phyloP scores from a whole-genome alignment of 2,329 filamentous ascomycete genomes.

The Blumeriella jaapii region DNA sequence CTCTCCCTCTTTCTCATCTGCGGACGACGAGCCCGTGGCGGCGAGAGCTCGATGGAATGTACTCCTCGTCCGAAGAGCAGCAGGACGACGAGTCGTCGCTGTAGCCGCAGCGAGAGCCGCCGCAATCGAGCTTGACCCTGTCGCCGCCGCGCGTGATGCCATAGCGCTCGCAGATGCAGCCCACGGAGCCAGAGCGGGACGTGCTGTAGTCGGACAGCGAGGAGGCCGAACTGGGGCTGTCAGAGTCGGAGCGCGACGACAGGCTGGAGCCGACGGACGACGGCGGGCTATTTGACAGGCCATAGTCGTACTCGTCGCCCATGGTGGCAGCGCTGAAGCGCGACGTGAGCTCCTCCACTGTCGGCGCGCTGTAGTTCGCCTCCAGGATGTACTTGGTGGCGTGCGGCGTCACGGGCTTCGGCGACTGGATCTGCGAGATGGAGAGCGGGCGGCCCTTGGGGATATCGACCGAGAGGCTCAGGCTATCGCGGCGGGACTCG shows the following conservation, averaged over 20 bases:
- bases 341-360: slow-evolving; percentile 67
- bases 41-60: slow-evolving; percentile 44
- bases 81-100: slow-evolving; percentile 57
- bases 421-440: slow-evolving; percentile 78
- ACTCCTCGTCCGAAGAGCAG: slow-evolving; percentile 57
- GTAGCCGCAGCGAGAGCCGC: slow-evolving; percentile 78
- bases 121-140: slow-evolving; percentile 92
- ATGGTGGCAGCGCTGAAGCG: slow-evolving; percentile 56
- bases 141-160: slow-evolving; percentile 90
- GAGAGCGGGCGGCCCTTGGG: slow-evolving; percentile 83
- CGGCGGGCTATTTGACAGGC: slow-evolving; percentile 47
- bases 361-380: slow-evolving; percentile 62
- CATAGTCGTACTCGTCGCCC: slow-evolving; percentile 40
- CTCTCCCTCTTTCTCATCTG: slow-evolving; percentile 18
- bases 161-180: slow-evolving; percentile 91
- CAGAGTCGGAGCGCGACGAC: slow-evolving; percentile 63
- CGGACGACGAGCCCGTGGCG: slow-evolving; percentile 52
- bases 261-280: slow-evolving; percentile 61
- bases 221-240: slow-evolving; percentile 52
- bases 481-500: slow-evolving; percentile 31
- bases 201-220: slow-evolving; percentile 70
- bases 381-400: slow-evolving; percentile 81
- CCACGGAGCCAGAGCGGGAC: slow-evolving; percentile 61
- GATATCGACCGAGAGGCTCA: slow-evolving; percentile 50
- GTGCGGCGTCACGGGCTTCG: slow-evolving; percentile 79